phyloP scores from a whole-genome alignment of 345 rosid species.

The Gossypium rotundifolium region DNA sequence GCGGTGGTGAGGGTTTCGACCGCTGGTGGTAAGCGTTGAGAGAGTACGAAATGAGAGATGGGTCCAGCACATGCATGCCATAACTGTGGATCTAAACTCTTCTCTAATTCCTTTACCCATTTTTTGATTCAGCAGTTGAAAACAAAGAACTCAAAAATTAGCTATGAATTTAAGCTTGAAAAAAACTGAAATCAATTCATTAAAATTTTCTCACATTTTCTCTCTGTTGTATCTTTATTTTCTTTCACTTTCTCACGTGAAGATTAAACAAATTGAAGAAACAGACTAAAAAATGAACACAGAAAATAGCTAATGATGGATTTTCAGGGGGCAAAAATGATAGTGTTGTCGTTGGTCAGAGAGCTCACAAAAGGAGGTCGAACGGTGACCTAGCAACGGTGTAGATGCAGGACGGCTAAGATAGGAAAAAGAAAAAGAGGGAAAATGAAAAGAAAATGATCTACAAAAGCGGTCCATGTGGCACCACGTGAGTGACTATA shows the following conservation, averaged over 20 bases:
- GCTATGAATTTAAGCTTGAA: neutral
- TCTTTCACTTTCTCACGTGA: neutral
- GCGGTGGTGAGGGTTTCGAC: neutral
- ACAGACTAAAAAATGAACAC: neutral
- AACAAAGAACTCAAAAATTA: neutral
- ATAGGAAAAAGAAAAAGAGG: no score
- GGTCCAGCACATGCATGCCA: slow-evolving; percentile 99
- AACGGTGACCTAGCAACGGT: no score
- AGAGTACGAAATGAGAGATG: slow-evolving; percentile 12
- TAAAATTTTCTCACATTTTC: slow-evolving; percentile 12
- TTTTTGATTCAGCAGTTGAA: neutral
- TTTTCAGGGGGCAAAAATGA: no score
- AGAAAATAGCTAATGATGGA: neutral
- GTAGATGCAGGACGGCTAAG: no score
- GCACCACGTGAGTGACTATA: no score
- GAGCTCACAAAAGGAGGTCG: no score
- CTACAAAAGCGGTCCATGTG: no score
- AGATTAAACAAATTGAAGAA: slow-evolving; percentile 2
- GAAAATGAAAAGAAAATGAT: no score
- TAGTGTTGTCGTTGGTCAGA: no score
- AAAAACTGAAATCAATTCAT: slow-evolving; percentile 3
- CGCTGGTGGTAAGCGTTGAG: neutral
- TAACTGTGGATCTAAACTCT: slow-evolving; percentile 75
- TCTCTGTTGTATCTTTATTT: neutral
- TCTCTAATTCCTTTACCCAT: slow-evolving; percentile 42